Base-by-base conservation (phyloP, 176 grass and related monocot genomes). In the Aechmea fasciata region DNA sequence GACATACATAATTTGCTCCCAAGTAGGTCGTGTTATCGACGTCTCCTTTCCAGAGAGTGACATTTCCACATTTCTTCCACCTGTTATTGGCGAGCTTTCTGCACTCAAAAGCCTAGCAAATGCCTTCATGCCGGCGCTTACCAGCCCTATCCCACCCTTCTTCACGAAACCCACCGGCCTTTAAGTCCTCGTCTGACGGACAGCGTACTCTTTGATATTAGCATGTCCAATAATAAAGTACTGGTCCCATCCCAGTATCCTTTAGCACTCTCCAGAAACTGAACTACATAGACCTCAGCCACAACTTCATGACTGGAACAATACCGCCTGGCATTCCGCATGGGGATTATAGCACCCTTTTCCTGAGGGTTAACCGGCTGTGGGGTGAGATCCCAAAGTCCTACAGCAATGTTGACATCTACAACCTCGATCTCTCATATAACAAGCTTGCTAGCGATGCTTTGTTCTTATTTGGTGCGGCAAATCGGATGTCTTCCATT, bases 361-460 rank as follows among this genome's bases (percentile, higher is more conserved):
- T 75, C 47, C 87, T 96, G 11, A 85, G 73, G 48, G 53, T 67
- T 85, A 91, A 96, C 80, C 52, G 66, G 53, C 87, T 96, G 10
- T 81, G 51, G 3, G 82, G 87, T 2, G 82, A 79, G 1, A 88
- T 96, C 73, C 84, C 91, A 13, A 65, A 70, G 29, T 74, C 83
- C 81, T 81, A 91, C 51, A 77, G 79, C 15, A 48, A 67, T 68
- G 84, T 70, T 51, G 85, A 91, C 72, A 81, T 85, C 33, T 80
- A 85, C 74, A 77, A 79, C 11, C 76, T 96, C 0, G 82, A 91
- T 71, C 70, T 96, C 15, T 87, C 87, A 13, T 79, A 91, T 80
- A 96, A 96, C 79, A 63, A 4, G 69, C 82, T 91, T 53, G 73
- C 76, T 14, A 79, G 91, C 63, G 81, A 96, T 76, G 67, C 82